These are phyloP conservation scores for Solioccasus polychromus DNA, from an alignment of 768 basidiomycete species.

Conservation along the genomic window DNA sequence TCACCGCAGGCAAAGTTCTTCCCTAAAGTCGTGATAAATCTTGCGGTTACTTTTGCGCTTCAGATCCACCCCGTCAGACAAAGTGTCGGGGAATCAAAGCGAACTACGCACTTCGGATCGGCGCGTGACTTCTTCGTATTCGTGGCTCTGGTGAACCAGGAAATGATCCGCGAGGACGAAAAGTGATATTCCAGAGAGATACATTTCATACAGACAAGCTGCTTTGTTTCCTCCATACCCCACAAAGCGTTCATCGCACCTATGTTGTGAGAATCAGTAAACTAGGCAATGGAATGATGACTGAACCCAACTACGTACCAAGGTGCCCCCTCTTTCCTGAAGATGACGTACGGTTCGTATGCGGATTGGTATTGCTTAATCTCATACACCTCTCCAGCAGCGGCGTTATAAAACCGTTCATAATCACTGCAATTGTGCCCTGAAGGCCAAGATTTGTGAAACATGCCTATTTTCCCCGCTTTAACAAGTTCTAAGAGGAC, in stretches of 20 bases:
- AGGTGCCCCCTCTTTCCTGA: constrained; percentile 70
- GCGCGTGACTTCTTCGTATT: constrained; percentile 73
- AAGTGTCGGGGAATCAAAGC: background rate
- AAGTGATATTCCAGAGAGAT: constrained; percentile 79
- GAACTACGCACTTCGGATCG: constrained; percentile 57
- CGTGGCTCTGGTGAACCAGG: constrained; percentile 82
- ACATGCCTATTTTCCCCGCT: constrained; percentile 60
- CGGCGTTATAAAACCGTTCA: constrained; percentile 56
- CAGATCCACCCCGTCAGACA: background rate
- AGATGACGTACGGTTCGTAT: constrained; percentile 88
- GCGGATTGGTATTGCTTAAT: constrained; percentile 76
- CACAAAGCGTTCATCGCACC: constrained; percentile 90
- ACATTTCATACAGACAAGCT: constrained; percentile 89
- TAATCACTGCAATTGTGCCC: constrained; percentile 87
- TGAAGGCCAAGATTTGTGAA: constrained; percentile 72
- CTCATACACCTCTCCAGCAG: constrained; percentile 68
- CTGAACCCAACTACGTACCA: constrained; percentile 46
- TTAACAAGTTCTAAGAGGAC: constrained; percentile 58
- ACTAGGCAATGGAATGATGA: background rate
- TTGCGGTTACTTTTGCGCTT: constrained; percentile 76
- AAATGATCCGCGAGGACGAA: constrained; percentile 87
- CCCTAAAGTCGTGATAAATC: constrained; percentile 73
- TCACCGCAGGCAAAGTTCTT: constrained; percentile 70
- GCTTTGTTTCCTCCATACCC: constrained; percentile 94
- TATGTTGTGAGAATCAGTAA: constrained; percentile 24